Evolutionary conservation across 129 eudicot species (phyloP), one percentile per base, ranked within the genome.

Genomic region (Sambucus nigra): DNA sequence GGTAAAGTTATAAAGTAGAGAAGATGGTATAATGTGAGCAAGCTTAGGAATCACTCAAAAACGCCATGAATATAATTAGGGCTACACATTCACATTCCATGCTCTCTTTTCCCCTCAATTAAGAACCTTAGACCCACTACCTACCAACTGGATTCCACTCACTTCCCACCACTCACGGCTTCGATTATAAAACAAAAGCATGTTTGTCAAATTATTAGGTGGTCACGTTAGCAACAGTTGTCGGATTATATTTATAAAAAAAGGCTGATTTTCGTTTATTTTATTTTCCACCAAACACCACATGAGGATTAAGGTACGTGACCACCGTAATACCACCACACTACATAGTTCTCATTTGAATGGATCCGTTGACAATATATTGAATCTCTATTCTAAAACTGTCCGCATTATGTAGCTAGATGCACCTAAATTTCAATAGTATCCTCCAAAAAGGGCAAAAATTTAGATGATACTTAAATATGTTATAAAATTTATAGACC

Each of bases 21-120:
- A 5, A 26, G 7, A 11, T 26, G 48, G 4, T 42, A 42, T 13
- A 29, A n/a, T 29, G n/a, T 22, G 28, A 6, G 49, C 22, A 40
- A 38, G 24, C 62, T 39, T 57, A 57, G 17, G 38, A 14, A 0
- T 39, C 50, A 57, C 62, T 57, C 62, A 23, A 54, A 56, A 16
- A 35, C 14, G 33, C 40, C 21, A 1, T 32, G 21, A 7, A 25
- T 55, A 22, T n/a, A n/a, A 31, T n/a, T 19, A 2, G 13, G 2
- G 1, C 14, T 10, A 33, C 7, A 2, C 12, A 33, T 12, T 42
- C 48, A 42, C 48, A 45, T 1, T 18, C 50, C 25, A n/a, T 1
- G 21, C 20, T 14, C 8, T 0, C 22, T 40, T 7, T 12, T 21
- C 41, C 14, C 39, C 17, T 8, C 3, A 25, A 24, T 17, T 12